Evolutionary conservation across 306 rosid genomes (phyloP).

Genomic region (Datisca glomerata): DNA sequence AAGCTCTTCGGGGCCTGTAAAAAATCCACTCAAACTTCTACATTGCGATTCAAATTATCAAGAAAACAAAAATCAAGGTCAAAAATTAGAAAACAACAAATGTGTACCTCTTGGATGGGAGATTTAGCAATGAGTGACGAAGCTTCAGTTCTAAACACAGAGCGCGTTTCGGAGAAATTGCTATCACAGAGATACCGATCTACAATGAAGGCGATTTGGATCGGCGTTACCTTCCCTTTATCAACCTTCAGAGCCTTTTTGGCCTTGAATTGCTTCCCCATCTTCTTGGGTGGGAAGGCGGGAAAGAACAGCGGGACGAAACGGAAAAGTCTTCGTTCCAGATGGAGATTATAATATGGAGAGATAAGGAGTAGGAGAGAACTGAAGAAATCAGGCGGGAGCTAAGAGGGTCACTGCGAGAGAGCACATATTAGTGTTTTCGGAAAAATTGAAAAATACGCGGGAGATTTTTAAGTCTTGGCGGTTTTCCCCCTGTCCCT

Average conservation of each 20-base stretch:
- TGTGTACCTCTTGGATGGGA: slow-evolving; percentile 43
- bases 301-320: too few species aligned
- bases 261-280: slow-evolving; percentile 53
- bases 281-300: neutral
- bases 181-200: slow-evolving; percentile 62
- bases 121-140: slow-evolving; percentile 56
- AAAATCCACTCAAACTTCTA: neutral
- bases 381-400: too few species aligned
- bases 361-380: too few species aligned
- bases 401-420: too few species aligned
- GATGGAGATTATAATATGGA: too few species aligned
- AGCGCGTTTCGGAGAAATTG: slow-evolving; percentile 39
- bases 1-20: slow-evolving; percentile 50
- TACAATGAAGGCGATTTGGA: slow-evolving; percentile 75
- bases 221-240: slow-evolving; percentile 53
- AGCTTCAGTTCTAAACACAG: slow-evolving; percentile 52
- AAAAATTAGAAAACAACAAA: neutral
- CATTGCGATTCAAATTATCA: neutral
- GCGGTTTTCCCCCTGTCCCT: too few species aligned
- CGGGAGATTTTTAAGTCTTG: too few species aligned
- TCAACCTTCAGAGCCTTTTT: slow-evolving; percentile 26
- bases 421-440: too few species aligned
- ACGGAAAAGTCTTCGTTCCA: too few species aligned
- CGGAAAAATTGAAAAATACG: too few species aligned
- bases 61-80: neutral